Evolutionary conservation across 1,139 yeast species (phyloP).

Genomic region (Ogataea hybrid): DNA sequence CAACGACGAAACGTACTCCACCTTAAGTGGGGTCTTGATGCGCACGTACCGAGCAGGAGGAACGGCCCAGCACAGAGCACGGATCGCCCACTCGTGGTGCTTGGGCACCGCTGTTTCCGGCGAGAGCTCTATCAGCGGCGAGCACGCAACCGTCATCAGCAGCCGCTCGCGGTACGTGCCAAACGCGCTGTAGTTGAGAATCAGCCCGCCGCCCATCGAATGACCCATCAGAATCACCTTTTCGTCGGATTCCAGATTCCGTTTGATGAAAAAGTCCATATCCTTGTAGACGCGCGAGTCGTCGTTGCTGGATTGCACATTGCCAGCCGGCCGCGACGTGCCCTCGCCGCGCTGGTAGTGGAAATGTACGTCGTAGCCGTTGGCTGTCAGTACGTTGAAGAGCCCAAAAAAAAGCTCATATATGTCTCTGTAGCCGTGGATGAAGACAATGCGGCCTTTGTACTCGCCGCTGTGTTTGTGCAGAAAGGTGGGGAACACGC

Average conservation of each 20-base stretch:
- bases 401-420: constrained; percentile 51
- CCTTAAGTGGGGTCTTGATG: constrained; percentile 55
- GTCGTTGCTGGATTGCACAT: constrained; percentile 61
- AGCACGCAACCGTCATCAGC: constrained; percentile 56
- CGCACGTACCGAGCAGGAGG: constrained; percentile 46
- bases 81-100: constrained; percentile 44
- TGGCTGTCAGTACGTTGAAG: constrained; percentile 54
- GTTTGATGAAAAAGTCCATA: constrained; percentile 58
- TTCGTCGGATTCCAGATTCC: constrained; percentile 32
- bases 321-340: constrained; percentile 55
- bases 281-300: constrained; percentile 66
- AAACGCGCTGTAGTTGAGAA: constrained; percentile 65
- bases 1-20: constrained; percentile 57
- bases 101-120: constrained; percentile 56
- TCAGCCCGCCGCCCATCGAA: constrained; percentile 95
- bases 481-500: constrained; percentile 23
- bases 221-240: constrained; percentile 73
- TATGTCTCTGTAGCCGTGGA: constrained; percentile 84
- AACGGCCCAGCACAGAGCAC: constrained; percentile 44
- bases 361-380: constrained; percentile 72
- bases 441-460: constrained; percentile 58
- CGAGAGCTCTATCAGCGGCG: constrained; percentile 67
- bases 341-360: constrained; percentile 94
- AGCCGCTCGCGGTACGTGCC: constrained; percentile 59
- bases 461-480: constrained; percentile 25